Evolutionary conservation across 306 rosid species (phyloP).

Genomic region (Medicago arabica): DNA sequence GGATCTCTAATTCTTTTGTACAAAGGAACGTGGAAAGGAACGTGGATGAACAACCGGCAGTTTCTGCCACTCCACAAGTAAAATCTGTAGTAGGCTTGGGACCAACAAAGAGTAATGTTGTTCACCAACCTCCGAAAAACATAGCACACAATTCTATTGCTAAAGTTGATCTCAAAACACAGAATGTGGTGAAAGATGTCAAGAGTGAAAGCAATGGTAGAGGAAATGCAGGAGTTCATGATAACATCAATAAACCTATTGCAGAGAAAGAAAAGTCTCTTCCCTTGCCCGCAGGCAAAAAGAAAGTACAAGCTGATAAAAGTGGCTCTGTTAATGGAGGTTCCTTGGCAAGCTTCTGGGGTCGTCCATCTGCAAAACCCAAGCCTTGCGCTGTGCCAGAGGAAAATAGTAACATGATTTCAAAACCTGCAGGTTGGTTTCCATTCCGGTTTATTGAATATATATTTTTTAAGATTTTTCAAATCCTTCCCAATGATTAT

Average conservation of each 20-base stretch:
- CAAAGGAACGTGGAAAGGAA: conserved; percentile 39
- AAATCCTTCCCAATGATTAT: conserved; percentile 33
- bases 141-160: conserved; percentile 49
- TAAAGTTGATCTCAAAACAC: conserved; percentile 51
- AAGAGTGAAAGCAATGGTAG: conserved; percentile 62
- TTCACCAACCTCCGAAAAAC: conserved; percentile 45
- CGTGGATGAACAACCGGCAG: conserved; percentile 53
- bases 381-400: conserved; percentile 54
- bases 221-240: conserved; percentile 50
- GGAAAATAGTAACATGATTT: conserved; percentile 46
- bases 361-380: conserved; percentile 75
- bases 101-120: conserved; percentile 46
- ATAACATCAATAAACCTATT: conserved; percentile 57
- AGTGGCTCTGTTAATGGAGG: conserved; percentile 66
- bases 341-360: conserved; percentile 82
- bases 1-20: conserved; percentile 74
- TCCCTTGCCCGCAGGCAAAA: conserved; percentile 66
- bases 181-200: conserved; percentile 61
- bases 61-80: conserved; percentile 48
- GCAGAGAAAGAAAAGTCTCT: conserved; percentile 57
- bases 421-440: conserved; percentile 68
- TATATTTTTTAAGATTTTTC: conserved; percentile 25
- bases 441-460: conserved; percentile 35
- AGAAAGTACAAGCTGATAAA: conserved; percentile 69
- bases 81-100: conserved; percentile 49